Base-by-base conservation (phyloP, 2,329 filamentous ascomycete species). In the Fusarium caatingaense region DNA sequence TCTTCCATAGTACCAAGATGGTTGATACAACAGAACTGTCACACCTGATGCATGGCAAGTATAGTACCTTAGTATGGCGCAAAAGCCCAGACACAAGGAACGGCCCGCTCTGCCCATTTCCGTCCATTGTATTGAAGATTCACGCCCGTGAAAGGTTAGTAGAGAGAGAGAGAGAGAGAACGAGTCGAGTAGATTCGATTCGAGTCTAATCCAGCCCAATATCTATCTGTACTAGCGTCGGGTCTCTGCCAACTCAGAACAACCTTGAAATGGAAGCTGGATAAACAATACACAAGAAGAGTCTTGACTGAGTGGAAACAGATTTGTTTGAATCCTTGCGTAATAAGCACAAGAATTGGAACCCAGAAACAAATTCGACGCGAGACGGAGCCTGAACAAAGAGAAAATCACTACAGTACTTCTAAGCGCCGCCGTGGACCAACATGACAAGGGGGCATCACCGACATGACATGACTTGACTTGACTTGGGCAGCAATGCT, bases 401-500 rank as follows among this genome's bases (percentile, higher is more conserved):
- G 23, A 49, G 32, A 30, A n/a, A 37, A 42, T 42, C 34, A n/a
- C 49, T 60, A 54, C 49, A n/a, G 32, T 60, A 54, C 51, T 53
- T 70, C 53, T 70, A 69, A 69, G 67, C 66, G 66, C 66, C 66
- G 34, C 55, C 66, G 57, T 70, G 67, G 67, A 56, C 62, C 67
- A 70, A 67, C 54, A 60, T 32, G 48, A 40, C 49, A 51, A 64
- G 62, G 67, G 67, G 67, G 63, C 54, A 69, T 71, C 66, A 63
- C 61, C 56, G 66, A 67, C 32, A 37, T 32, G 13, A 30, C 66
- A 60, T 32, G 30, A 30, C 59, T 57, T 58, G 51, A 44, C 34
- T 69, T 58, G 51, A 44, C 34, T 69, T 71, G 67, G 67, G 67
- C 67, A 69, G 60, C 67, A 69, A 69, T 71, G 66, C 66, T 64